Conservation (phyloP, 495 filamentous ascomycete genomes). For the Choiromyces venosus region DNA sequence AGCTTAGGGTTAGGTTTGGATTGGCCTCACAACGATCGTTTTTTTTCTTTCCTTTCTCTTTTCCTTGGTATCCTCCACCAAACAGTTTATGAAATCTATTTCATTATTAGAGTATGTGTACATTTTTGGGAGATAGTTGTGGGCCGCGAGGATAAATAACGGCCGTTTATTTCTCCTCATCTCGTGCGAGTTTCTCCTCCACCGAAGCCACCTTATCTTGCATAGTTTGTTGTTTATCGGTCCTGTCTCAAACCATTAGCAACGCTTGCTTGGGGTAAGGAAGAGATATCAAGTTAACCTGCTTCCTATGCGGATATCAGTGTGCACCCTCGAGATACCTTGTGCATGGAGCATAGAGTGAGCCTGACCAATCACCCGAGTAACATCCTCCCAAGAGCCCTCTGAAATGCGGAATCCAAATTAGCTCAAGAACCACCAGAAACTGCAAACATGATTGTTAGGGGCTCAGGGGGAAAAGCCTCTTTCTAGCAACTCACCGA, state of each 20-base stretch:
- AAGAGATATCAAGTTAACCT: conserved; percentile 51
- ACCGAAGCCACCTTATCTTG: conserved; percentile 40
- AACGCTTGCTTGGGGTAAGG: not conserved
- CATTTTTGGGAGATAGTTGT: not conserved
- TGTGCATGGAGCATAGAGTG: conserved; percentile 76
- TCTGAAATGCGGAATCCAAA: conserved; percentile 50
- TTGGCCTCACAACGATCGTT: not conserved
- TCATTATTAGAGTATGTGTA: not conserved
- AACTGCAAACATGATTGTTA: conserved; percentile 4
- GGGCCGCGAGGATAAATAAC: not conserved
- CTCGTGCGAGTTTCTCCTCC: conserved; percentile 27
- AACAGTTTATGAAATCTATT: conserved; percentile 1
- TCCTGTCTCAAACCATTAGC: conserved; percentile 27
- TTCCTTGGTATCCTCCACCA: not conserved
- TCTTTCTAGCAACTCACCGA: conserved; percentile 57
- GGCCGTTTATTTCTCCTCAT: conserved; percentile 13
- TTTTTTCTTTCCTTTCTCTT: not conserved
- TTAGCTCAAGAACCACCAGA: conserved; percentile 12
- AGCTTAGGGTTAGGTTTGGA: not conserved
- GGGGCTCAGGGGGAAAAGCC: not conserved
- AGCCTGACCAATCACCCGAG: conserved; percentile 81
- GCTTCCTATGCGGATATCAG: conserved; percentile 79
- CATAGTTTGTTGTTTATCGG: conserved; percentile 36
- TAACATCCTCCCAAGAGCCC: conserved; percentile 83
- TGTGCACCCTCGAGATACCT: conserved; percentile 78